A percentile compares a stretch with the other conserved stretches of the same genome.
Evolutionary conservation across 2,329 filamentous ascomycete genomes (phyloP).

Genomic region (Cercospora sp.): DNA sequence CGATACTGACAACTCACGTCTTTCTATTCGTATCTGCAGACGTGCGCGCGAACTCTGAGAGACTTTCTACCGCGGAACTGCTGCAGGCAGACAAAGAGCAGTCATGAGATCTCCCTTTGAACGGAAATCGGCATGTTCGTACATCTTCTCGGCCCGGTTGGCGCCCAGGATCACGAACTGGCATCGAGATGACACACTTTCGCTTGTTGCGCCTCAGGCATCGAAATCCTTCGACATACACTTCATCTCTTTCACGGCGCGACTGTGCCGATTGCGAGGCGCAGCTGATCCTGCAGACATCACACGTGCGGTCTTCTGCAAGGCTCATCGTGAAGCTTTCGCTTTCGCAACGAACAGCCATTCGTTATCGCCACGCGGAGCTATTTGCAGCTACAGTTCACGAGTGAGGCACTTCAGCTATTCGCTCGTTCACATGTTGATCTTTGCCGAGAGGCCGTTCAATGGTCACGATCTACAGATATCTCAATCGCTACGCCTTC

Average conservation of each 20-base stretch:
- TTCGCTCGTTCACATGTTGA: background rate
- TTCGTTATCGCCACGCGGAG: background rate
- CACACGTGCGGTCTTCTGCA: background rate
- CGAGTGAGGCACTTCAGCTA: constrained; percentile 3
- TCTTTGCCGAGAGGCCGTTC: background rate
- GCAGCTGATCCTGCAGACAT: constrained; percentile 6
- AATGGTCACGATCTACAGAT: background rate
- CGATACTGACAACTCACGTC: background rate
- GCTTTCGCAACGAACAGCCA: background rate
- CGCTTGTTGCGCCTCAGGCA: background rate
- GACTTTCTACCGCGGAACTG: background rate
- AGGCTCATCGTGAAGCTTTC: constrained; percentile 1
- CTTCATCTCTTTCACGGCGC: background rate
- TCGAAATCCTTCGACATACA: background rate
- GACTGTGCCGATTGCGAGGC: constrained; percentile 5
- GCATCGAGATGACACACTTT: background rate
- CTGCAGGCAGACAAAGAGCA: background rate
- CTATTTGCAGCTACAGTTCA: background rate
- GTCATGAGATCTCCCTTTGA: constrained; percentile 3
- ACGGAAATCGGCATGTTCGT: constrained; percentile 3
- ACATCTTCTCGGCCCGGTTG: constrained; percentile 3
- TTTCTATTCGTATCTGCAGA: background rate
- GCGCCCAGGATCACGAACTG: background rate
- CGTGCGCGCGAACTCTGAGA: background rate
- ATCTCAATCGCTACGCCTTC: constrained; percentile 2